These are phyloP conservation scores for Phytophthora aleatoria DNA, from an alignment of 352 stramenopile species.

Conservation along the genomic window DNA sequence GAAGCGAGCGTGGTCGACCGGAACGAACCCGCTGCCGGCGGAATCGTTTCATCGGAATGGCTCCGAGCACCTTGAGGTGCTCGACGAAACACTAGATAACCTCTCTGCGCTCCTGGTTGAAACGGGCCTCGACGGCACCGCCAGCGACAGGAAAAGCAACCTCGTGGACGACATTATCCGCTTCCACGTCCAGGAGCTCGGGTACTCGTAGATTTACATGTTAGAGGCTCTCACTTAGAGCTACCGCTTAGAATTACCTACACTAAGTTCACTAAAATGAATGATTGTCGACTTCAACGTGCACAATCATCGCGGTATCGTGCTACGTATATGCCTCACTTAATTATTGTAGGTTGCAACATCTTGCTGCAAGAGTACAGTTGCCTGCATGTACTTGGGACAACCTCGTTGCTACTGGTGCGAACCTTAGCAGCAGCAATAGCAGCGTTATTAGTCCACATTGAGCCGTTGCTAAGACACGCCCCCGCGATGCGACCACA, in stretches of 20 bases:
- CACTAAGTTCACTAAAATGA: background rate
- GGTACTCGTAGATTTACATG: conserved; percentile 16
- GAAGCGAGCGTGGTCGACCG: conserved; percentile 32
- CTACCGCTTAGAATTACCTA: background rate
- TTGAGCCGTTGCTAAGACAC: background rate
- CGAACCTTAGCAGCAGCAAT: background rate
- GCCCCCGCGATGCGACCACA: conserved; percentile 9
- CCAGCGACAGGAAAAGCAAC: conserved; percentile 13
- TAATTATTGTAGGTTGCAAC: too few species aligned
- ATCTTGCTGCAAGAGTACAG: too few species aligned
- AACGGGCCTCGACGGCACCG: conserved; percentile 26
- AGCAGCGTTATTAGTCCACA: too few species aligned
- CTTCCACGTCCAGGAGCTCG: conserved; percentile 47
- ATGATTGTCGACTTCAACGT: conserved; percentile 8
- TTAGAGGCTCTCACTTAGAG: background rate
- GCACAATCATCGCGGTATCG: background rate
- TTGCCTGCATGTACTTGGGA: too few species aligned
- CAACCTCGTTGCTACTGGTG: background rate
- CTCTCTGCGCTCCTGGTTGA: conserved; percentile 39
- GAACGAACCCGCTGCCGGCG: conserved; percentile 28
- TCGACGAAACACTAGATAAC: conserved; percentile 38
- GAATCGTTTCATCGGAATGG: conserved; percentile 23
- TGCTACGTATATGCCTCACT: too few species aligned
- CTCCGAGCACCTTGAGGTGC: conserved; percentile 12
- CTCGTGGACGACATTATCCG: conserved; percentile 51